Evolutionary conservation across 2,329 filamentous ascomycete species (phyloP).

Genomic region (Fonsecaea pugnacius): DNA sequence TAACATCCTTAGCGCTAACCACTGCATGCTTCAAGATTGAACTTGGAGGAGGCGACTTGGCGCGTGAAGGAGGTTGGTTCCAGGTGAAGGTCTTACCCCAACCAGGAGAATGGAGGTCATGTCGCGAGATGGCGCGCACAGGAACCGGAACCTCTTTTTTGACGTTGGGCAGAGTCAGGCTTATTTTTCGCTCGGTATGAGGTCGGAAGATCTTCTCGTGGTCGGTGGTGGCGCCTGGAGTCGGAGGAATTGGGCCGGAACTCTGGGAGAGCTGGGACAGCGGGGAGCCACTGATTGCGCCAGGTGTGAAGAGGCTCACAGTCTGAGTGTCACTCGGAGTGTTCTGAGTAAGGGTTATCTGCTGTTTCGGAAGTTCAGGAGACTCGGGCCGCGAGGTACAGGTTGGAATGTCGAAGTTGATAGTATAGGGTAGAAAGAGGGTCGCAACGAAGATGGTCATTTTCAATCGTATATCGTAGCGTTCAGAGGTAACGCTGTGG

Average conservation of each 20-base stretch:
- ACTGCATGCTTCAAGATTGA: conserved; percentile 70
- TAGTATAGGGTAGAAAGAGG: conserved; percentile 85
- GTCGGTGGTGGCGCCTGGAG: conserved; percentile 49
- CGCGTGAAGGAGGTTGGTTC: conserved; percentile 78
- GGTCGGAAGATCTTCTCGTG: conserved; percentile 48
- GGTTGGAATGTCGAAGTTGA: conserved; percentile 72
- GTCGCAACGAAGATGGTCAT: conserved; percentile 67
- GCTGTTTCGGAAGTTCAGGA: conserved; percentile 13
- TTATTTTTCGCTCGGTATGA: conserved; percentile 29
- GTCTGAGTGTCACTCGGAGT: conserved; percentile 9
- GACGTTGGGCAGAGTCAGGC: conserved; percentile 27
- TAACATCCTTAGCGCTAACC: conserved; percentile 1
- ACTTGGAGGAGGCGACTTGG: conserved; percentile 73
- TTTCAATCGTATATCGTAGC: conserved; percentile 7
- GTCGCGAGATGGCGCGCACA: conserved; percentile 63
- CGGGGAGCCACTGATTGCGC: conserved; percentile 3
- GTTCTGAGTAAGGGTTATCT: conserved; percentile 13
- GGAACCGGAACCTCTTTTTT: conserved; percentile 56
- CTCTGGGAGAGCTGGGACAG: conserved; percentile 11
- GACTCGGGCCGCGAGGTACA: conserved; percentile 16
- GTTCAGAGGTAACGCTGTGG: not conserved
- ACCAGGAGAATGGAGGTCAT: conserved; percentile 73
- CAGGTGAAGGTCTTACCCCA: conserved; percentile 71
- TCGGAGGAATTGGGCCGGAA: conserved; percentile 38
- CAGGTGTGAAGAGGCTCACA: conserved; percentile 32